Base-by-base conservation (phyloP, 192 early-diverging fungal genomes). In the Chytriomyces sp. region DNA sequence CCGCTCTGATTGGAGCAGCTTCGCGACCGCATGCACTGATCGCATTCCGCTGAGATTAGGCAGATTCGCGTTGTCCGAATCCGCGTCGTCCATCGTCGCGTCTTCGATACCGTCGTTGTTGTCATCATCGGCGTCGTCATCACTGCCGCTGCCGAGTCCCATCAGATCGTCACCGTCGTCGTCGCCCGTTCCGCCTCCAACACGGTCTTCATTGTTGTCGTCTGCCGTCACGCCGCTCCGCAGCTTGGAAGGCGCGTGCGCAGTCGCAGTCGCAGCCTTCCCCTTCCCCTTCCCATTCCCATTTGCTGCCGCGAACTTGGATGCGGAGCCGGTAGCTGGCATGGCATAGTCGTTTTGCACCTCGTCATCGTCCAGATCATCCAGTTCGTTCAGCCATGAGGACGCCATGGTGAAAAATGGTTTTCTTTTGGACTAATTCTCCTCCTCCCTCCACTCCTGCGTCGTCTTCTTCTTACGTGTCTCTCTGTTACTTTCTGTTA, bases 351-450 rank as follows among this genome's bases (percentile, higher is more conserved):
- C 17, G 17, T 49, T 14, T 31, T 8, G 30, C 14, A 10, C 12
- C 41, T 83, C 80, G 19, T 86, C 85, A 28, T 80, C 87, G 30
- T 80, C 86, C 40, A 86, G 81, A 40, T 92, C 91, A 52, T 94
- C 92, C 31, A 95, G 85, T 68, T 98, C 96, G n/a, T 90, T 89
- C 22, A 93, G 81, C 32, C 96, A 78, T n/a, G n/a, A n/a, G n/a
- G n/a, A n/a, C n/a, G n/a, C n/a, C n/a, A n/a, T n/a, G n/a, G n/a
- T n/a, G n/a, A n/a, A n/a, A n/a, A n/a, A n/a, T n/a, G n/a, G n/a
- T n/a, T n/a, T n/a, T n/a, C n/a, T n/a, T n/a, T n/a, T n/a, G n/a
- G n/a, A n/a, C n/a, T n/a, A n/a, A n/a, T n/a, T n/a, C n/a, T n/a
- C n/a, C n/a, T n/a, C n/a, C n/a, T n/a, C n/a, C n/a, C n/a, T n/a